Evolutionary conservation across 2,329 filamentous ascomycete species (phyloP), one percentile per base, ranked within the genome.

Genomic region (Canariomyces notabilis): DNA sequence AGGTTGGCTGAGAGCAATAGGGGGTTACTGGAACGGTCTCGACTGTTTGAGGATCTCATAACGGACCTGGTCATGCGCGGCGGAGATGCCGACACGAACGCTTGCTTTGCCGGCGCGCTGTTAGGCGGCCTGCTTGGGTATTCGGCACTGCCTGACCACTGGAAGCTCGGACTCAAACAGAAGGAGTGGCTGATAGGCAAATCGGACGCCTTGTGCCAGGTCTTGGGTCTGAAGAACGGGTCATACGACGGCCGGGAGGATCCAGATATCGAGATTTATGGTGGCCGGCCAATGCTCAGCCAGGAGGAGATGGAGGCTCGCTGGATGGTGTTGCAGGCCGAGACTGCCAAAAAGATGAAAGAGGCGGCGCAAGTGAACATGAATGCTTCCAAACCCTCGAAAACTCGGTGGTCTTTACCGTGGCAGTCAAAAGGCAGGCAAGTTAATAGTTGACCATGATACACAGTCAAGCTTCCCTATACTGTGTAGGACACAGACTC

Each of bases 21-120:
- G 1, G 41, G 49, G 5, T 21, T 64, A 4, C 23, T 45, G 7
- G 51, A 50, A 1, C 58, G 61, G 16, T 54, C 52, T 4, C 18
- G 46, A 1, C 39, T 66, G 3, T 77, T 77, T 50, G 72, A 77
- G 57, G 58, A 65, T 5, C 59, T 74, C 9, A 72, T 77, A 11
- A 72, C 69, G 0, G 64, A 71, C 6, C 62, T 78, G 12, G 67
- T 72, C 29, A 74, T 76, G 71, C 64, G 68, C 29, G 75, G 72
- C 2, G 75, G 75, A 0, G 75, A 78, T 49, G 72, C 74, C 3
- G 75, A 77, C 50, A 77, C 75, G 1, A 77, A 78, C 48, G 74
- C 72, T 6, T 75, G 72, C 36, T 73, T 72, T 43, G 73, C 74
- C 0, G 74, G 74, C 0, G 72, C 73, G 0, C 59, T 78, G 0